Percentiles rank a stretch among this genome's conserved stretches.
Conservation (phyloP, 257 asterid species). For the Ajuga chamaepitys region DNA sequence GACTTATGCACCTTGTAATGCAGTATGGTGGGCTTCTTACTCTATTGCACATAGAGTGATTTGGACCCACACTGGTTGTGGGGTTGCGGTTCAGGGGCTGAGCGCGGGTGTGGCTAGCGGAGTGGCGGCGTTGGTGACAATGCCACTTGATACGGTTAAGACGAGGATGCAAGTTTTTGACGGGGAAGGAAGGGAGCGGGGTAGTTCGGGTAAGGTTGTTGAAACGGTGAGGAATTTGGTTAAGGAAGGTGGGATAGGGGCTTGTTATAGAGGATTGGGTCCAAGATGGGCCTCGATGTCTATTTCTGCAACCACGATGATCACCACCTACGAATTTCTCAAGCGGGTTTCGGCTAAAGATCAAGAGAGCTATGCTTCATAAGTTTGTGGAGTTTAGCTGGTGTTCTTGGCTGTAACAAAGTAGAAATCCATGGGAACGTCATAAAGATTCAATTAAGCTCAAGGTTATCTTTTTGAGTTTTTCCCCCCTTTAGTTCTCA, state of each 20-base stretch:
- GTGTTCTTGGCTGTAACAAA: too few relatives aligned
- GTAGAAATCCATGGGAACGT: too few relatives aligned
- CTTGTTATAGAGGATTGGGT: slow-evolving; percentile 91
- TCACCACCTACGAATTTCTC: slow-evolving; percentile 94
- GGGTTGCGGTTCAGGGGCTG: slow-evolving; percentile 72
- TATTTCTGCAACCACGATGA: slow-evolving; percentile 91
- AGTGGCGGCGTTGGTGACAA: slow-evolving; percentile 76
- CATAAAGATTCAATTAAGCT: too few relatives aligned
- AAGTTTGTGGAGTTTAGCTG: too few relatives aligned
- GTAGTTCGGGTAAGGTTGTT: slow-evolving; percentile 32
- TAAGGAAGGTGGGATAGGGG: slow-evolving; percentile 83
- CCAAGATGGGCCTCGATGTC: slow-evolving; percentile 99
- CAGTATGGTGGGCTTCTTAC: slow-evolving; percentile 99
- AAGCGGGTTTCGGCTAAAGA: slow-evolving; percentile 76
- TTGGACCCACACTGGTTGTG: slow-evolving; percentile 55
- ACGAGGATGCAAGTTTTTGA: slow-evolving; percentile 93
- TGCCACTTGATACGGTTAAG: slow-evolving; percentile 94
- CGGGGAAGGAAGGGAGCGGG: slow-evolving; percentile 36
- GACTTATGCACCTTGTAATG: slow-evolving; percentile 96
- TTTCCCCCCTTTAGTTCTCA: too few relatives aligned
- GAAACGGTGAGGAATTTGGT: slow-evolving; percentile 71
- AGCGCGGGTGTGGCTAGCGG: slow-evolving; percentile 97
- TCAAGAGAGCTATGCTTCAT: slow-evolving; percentile 41
- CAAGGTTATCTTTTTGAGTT: too few relatives aligned
- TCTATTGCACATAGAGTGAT: slow-evolving; percentile 60